A percentile compares a stretch with the other conserved stretches of the same genome.
These are phyloP conservation scores for Brettanomyces custersianus DNA, from an alignment of 805 yeast genomes.

Conservation along the genomic window DNA sequence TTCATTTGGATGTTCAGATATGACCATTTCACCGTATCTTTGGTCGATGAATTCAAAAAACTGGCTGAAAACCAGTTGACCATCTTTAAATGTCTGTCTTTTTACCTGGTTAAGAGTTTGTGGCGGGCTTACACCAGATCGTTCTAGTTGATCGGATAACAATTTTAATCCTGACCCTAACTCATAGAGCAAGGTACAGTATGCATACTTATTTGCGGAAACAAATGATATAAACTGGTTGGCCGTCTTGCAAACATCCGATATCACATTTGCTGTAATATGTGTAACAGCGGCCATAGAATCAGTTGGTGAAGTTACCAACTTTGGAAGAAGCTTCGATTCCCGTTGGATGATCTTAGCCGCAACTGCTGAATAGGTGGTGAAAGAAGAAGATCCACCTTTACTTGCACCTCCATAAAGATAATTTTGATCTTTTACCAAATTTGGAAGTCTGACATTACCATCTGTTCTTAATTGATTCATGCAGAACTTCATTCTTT, in stretches of 20 bases:
- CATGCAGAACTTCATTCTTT: slow-evolving; percentile 7
- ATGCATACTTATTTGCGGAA: slow-evolving; percentile 32
- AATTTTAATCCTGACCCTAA: slow-evolving; percentile 21
- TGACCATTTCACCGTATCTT: slow-evolving; percentile 36
- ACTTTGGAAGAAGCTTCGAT: slow-evolving; percentile 10
- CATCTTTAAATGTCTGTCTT: slow-evolving; percentile 1
- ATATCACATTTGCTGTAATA: slow-evolving; percentile 41
- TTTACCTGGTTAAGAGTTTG: slow-evolving; percentile 6
- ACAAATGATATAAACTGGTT: slow-evolving; percentile 31
- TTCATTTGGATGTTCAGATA: slow-evolving; percentile 43
- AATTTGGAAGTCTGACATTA: slow-evolving; percentile 28
- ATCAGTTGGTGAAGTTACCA: slow-evolving; percentile 29
- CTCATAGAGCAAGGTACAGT: slow-evolving; percentile 50
- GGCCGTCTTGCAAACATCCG: slow-evolving; percentile 30
- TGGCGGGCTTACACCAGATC: slow-evolving; percentile 11
- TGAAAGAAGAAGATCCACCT: slow-evolving; percentile 7
- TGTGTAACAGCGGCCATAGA: slow-evolving; percentile 44
- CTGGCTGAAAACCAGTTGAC: slow-evolving; percentile 34
- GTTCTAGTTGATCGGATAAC: slow-evolving; percentile 5
- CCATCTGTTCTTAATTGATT: background rate
- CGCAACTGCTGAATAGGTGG: slow-evolving; percentile 10
- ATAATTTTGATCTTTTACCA: slow-evolving; percentile 22
- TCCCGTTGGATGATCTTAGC: slow-evolving; percentile 12
- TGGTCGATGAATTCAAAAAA: slow-evolving; percentile 47
- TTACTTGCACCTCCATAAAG: slow-evolving; percentile 20